Percentiles rank a stretch among this genome's conserved stretches.
phyloP scores from a whole-genome alignment of 1,284 basidiomycete species.

The Psilocybe mexicana region DNA sequence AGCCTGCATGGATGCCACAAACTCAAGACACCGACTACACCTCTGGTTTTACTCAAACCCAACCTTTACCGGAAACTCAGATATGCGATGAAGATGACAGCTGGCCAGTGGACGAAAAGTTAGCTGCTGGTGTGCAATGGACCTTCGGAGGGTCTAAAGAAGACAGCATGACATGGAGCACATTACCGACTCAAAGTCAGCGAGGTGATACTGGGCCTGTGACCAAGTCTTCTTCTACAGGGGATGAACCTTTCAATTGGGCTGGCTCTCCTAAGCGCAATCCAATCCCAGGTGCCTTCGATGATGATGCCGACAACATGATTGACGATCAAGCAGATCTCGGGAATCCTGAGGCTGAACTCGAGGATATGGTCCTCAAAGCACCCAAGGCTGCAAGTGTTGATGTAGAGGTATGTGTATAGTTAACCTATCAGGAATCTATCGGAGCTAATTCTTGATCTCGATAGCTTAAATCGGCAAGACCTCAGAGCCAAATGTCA shows the following conservation, averaged over 20 bases:
- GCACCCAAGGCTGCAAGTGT: slow-evolving; percentile 39
- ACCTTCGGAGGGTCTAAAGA: slow-evolving; percentile 53
- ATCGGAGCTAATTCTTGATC: slow-evolving; percentile 11
- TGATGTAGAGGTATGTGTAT: slow-evolving; percentile 45
- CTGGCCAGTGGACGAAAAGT: slow-evolving; percentile 69
- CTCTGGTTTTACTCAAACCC: slow-evolving; percentile 33
- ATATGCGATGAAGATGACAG: slow-evolving; percentile 63
- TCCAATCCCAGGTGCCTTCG: slow-evolving; percentile 26
- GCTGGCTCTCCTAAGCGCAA: slow-evolving; percentile 7
- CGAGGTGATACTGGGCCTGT: slow-evolving; percentile 35
- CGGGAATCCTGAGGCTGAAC: slow-evolving; percentile 37
- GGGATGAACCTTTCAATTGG: slow-evolving; percentile 10
- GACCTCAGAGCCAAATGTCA: slow-evolving; percentile 54
- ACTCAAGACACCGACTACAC: slow-evolving; percentile 63
- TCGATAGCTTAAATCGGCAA: slow-evolving; percentile 25
- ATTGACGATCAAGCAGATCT: slow-evolving; percentile 30
- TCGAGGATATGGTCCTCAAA: slow-evolving; percentile 40
- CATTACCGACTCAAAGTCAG: slow-evolving; percentile 56
- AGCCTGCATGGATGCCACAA: slow-evolving; percentile 53
- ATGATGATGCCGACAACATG: slow-evolving; percentile 24
- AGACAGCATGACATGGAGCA: slow-evolving; percentile 73
- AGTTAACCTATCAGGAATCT: slow-evolving; percentile 9
- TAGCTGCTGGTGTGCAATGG: slow-evolving; percentile 56
- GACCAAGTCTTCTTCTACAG: slow-evolving; percentile 15
- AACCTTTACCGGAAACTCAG: slow-evolving; percentile 25